Evolutionary conservation across 257 asterid species (phyloP), one percentile per base, ranked within the genome.

Genomic region (Rubia yunnanensis): DNA sequence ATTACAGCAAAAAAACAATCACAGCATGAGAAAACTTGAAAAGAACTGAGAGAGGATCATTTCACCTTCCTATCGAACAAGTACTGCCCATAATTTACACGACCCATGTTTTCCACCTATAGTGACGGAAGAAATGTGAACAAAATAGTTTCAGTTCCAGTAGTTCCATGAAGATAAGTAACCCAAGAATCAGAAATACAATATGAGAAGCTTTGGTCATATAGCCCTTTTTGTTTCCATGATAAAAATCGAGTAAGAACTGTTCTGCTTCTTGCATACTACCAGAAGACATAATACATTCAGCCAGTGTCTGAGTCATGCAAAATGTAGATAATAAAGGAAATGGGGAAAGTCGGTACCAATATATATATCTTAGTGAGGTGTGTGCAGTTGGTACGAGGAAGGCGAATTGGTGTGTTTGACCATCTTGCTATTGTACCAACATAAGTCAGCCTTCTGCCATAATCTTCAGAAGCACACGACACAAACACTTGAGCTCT

Each of bases 101-200:
- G 99, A 5, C 99, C 99, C 99, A 92, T 87, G 84, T 92, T 92
- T 75, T 92, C 99, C 39, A 92, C 95, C 99, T 92, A 76, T 44
- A 77, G 67, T 69, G 65, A 55, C 27, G 55, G 70, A 66, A 73
- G 57, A 58, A 50, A 28, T 49, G 64, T 68, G 20, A 61, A 35
- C 31, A 66, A 52, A 9, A 69, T 26, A 59, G 68, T 31, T 56
- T 13, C 34, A 10, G 4, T 57, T 11, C 27, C 26, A 23, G 2
- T 5, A 35, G 5, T 20, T 54, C 49, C 26, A 48, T 30, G 30
- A 44, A 31, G 1, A 67, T 2, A 24, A 36, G 31, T 27, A 17
- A 8, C 9, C 22, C 31, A 13, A 20, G 15, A 22, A 18, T 20
- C 20, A 0, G 5, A 34, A 50, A 59, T 18, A 34, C 15, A 46